These are phyloP conservation scores for Eucalyptus sideroxylon DNA, from an alignment of 345 rosid species.

Conservation along the genomic window DNA sequence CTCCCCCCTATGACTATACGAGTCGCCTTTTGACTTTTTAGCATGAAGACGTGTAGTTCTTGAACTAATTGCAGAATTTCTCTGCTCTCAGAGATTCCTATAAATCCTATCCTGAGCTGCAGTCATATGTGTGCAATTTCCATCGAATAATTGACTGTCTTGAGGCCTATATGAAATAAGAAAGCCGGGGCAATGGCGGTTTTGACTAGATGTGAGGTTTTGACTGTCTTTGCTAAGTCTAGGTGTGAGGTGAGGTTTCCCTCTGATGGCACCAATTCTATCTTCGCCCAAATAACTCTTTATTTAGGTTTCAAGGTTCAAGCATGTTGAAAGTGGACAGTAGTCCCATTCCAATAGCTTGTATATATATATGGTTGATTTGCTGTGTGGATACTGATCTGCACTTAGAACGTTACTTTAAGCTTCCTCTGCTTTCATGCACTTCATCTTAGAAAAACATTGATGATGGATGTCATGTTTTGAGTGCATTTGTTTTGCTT, in stretches of 20 bases:
- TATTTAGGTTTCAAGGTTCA: neutral
- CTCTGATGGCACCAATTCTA: neutral
- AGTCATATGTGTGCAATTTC: neutral
- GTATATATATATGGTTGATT: neutral
- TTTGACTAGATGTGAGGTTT: neutral
- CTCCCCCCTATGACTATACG: neutral
- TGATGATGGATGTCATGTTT: neutral
- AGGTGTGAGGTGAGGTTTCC: neutral
- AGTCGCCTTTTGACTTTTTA: neutral
- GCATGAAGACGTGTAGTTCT: neutral
- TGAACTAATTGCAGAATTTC: neutral
- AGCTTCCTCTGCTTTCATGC: neutral
- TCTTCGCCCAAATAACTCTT: neutral
- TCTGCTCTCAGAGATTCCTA: neutral
- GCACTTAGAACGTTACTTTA: neutral
- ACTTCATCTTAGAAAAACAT: neutral
- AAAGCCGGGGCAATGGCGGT: neutral
- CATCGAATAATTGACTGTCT: neutral
- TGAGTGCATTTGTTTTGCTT: neutral
- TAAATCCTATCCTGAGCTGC: neutral
- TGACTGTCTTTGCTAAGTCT: neutral
- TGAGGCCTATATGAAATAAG: neutral
- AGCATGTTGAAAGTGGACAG: neutral
- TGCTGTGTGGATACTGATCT: neutral
- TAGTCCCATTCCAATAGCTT: neutral